Conservation (phyloP, 148 eudicot species). For the Rhododendron kiyosumense region DNA sequence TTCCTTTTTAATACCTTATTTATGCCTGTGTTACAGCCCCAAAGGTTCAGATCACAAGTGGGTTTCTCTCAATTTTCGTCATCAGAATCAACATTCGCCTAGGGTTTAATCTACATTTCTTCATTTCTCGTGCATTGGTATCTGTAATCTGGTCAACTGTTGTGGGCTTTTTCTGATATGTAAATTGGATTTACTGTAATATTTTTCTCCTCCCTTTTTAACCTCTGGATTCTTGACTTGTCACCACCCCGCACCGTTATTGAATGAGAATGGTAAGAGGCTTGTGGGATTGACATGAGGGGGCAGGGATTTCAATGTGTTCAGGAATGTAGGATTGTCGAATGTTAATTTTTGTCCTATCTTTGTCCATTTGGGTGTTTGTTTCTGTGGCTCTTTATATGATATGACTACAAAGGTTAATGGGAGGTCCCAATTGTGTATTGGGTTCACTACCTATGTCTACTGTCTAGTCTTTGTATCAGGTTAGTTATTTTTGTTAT, state of each 20-base stretch:
- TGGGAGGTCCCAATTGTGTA: neutral
- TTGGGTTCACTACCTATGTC: neutral
- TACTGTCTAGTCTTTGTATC: neutral
- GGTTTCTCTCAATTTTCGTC: neutral
- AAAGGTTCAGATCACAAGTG: neutral
- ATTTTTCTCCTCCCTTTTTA: neutral
- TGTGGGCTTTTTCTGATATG: neutral
- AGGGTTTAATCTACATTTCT: neutral
- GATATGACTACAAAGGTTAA: neutral
- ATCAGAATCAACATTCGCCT: conserved; percentile 1
- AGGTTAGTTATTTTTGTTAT: neutral
- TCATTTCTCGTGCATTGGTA: neutral
- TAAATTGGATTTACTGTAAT: neutral
- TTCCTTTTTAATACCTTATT: neutral
- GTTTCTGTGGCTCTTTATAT: conserved; percentile 5
- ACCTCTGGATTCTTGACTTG: no score
- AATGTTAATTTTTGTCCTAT: neutral
- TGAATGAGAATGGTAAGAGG: no score
- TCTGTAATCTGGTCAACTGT: neutral
- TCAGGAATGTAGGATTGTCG: neutral
- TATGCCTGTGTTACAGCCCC: neutral
- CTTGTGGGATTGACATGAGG: no score
- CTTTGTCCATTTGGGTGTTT: neutral
- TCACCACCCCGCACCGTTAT: no score
- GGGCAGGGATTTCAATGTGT: neutral